Percentiles rank a stretch among this genome's conserved stretches.
phyloP scores from a whole-genome alignment of 2,329 filamentous ascomycete species.

The Thielaviopsis punctulata region DNA sequence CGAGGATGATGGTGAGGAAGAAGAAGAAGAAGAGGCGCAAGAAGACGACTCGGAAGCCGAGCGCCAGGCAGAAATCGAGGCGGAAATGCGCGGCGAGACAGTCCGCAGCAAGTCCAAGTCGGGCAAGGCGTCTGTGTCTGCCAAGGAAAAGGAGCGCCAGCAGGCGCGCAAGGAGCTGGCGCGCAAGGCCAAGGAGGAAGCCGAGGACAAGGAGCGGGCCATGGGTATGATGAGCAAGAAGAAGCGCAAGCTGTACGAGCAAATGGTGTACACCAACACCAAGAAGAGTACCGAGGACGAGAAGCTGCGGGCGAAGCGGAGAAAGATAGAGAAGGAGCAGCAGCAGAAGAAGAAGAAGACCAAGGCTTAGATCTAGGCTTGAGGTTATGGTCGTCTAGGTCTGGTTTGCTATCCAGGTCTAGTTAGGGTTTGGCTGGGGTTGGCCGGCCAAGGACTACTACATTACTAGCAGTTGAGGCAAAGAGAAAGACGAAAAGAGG shows the following conservation, averaged over 20 bases:
- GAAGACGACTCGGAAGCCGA: conserved; percentile 24
- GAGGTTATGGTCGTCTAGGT: too few species aligned
- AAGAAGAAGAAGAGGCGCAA: conserved; percentile 22
- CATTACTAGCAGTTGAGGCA: too few species aligned
- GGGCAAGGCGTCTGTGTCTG: conserved; percentile 23
- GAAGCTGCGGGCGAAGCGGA: conserved; percentile 72
- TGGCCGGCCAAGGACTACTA: too few species aligned
- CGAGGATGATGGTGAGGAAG: conserved; percentile 30
- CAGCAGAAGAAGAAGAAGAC: conserved; percentile 25
- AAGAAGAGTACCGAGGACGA: conserved; percentile 84
- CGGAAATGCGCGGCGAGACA: conserved; percentile 61
- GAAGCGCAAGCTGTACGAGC: conserved; percentile 93
- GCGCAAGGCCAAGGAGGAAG: conserved; percentile 56
- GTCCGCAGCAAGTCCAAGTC: conserved; percentile 31
- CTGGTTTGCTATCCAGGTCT: too few species aligned
- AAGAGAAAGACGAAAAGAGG: neutral
- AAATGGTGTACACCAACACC: conserved; percentile 92
- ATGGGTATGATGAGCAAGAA: conserved; percentile 98
- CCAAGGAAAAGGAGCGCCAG: conserved; percentile 46
- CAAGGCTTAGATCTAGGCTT: conserved; percentile 6
- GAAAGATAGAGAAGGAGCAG: conserved; percentile 62
- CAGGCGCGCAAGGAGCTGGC: conserved; percentile 52
- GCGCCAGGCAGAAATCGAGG: conserved; percentile 81
- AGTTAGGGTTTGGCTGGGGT: too few species aligned
- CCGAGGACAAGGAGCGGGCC: conserved; percentile 76